A percentile compares a stretch with the other conserved stretches of the same genome.
Conservation (phyloP, 1,139 yeast genomes). For the Lizanozyma gosingica region DNA sequence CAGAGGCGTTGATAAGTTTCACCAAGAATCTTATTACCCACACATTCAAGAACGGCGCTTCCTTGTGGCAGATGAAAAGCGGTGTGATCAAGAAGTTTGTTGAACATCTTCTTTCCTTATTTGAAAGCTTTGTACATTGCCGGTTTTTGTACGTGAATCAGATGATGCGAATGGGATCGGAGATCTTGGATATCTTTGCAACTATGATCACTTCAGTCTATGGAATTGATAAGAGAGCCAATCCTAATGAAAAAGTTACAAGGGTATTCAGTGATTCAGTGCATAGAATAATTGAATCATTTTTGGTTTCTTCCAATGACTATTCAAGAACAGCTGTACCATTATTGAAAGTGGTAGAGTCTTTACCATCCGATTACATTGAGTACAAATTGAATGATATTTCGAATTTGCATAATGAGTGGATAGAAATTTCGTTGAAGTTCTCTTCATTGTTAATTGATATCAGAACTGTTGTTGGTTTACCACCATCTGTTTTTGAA, state of each 20-base stretch:
- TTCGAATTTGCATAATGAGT: constrained; percentile 30
- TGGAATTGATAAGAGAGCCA: constrained; percentile 42
- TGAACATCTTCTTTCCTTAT: constrained; percentile 52
- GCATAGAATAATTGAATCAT: constrained; percentile 41
- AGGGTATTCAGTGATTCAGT: constrained; percentile 44
- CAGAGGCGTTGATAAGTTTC: constrained; percentile 41
- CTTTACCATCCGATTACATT: constrained; percentile 28
- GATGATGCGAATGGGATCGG: constrained; percentile 53
- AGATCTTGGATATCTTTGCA: constrained; percentile 47
- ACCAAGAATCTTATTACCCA: neutral
- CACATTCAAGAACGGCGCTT: neutral
- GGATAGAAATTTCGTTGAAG: constrained; percentile 34
- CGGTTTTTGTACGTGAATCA: constrained; percentile 49
- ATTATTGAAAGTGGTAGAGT: constrained; percentile 41
- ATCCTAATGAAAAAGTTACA: constrained; percentile 35
- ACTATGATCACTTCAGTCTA: constrained; percentile 47
- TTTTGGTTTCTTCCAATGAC: constrained; percentile 45
- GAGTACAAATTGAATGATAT: constrained; percentile 35
- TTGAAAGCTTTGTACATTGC: constrained; percentile 71
- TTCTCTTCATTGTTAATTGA: constrained; percentile 40
- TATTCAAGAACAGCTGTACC: constrained; percentile 49
- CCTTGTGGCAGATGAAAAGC: constrained; percentile 32
- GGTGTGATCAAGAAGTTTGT: constrained; percentile 50
- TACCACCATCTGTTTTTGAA: constrained; percentile 59
- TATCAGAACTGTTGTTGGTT: constrained; percentile 42